Evolutionary conservation across 306 rosid species (phyloP), one percentile per base, ranked within the genome.

Genomic region (Mimosa bimucronata): DNA sequence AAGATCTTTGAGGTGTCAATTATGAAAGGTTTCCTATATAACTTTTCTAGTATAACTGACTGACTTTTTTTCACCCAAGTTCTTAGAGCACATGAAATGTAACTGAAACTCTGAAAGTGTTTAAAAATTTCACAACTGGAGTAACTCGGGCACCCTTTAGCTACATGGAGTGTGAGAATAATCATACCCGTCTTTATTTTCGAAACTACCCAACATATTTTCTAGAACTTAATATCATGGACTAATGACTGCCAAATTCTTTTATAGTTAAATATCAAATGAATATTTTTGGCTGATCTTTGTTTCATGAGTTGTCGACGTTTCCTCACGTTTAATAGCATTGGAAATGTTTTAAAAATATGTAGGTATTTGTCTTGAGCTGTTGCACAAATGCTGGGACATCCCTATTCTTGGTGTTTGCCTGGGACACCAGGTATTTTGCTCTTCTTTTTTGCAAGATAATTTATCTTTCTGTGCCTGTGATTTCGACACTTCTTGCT

Each of bases 351-450:
- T 82, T 82, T 79, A 71, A 66, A 71, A 71, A 78, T 85, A 77
- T 77, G 70, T 89, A 95, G 99, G 99, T 79, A 90, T 95, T 84
- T 93, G 99, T 79, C 96, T 91, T 86, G 94, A 86, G 53, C 72
- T 95, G 82, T 87, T 95, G 85, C 92, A 53, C 70, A 87, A 88
- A 55, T 95, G 98, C 88, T 77, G 84, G 88, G 92, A 95, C 89
- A 85, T 95, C 75, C 99, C 99, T 77, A 80, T 95, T 80, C 82
- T 95, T 81, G 99, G 98, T 77, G 98, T 95, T 87, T 95, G 99
- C 81, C 90, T 95, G 57, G 99, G 99, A 76, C 99, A 95, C 84
- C 98, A 95, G 97, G 99, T 93, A 88, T 73, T n/a, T 81, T 86
- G 28, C 67, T 53, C 71, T 50, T 71, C 79, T 66, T 68, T 45